These are phyloP conservation scores for Cylindrotheca fusiformis DNA, from an alignment of 108 stramenopile species.

Conservation along the genomic window DNA sequence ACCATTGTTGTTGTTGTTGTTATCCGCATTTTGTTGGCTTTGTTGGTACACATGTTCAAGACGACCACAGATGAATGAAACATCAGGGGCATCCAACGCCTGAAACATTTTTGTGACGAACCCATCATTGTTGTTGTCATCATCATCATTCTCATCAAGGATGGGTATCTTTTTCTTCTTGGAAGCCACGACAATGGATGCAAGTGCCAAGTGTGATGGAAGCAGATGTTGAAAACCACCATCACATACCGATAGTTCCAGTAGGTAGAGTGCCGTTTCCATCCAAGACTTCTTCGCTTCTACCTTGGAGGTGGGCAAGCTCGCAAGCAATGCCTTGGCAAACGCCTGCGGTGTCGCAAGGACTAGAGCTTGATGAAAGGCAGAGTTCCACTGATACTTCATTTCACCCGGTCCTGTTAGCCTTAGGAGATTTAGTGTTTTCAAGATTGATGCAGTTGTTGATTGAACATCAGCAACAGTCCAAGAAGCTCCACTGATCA, in stretches of 20 bases:
- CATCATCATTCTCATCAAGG: background rate
- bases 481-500: conserved; percentile 25
- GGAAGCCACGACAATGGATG: conserved; percentile 7
- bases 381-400: background rate
- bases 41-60: background rate
- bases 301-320: background rate
- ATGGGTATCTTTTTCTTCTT: background rate
- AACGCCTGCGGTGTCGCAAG: conserved; percentile 34
- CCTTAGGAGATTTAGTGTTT: conserved; percentile 11
- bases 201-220: conserved; percentile 37
- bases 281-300: background rate
- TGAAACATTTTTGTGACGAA: background rate
- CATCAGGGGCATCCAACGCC: background rate
- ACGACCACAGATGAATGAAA: background rate
- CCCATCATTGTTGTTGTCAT: background rate
- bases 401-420: background rate
- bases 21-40: background rate
- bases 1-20: background rate
- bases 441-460: conserved; percentile 21
- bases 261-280: conserved; percentile 31
- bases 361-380: conserved; percentile 1
- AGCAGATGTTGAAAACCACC: conserved; percentile 11
- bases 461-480: conserved; percentile 18
- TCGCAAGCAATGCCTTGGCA: conserved; percentile 11
- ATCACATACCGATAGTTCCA: conserved; percentile 43